phyloP scores from a whole-genome alignment of 208 protist species.

The Wallacemonas sp. region DNA sequence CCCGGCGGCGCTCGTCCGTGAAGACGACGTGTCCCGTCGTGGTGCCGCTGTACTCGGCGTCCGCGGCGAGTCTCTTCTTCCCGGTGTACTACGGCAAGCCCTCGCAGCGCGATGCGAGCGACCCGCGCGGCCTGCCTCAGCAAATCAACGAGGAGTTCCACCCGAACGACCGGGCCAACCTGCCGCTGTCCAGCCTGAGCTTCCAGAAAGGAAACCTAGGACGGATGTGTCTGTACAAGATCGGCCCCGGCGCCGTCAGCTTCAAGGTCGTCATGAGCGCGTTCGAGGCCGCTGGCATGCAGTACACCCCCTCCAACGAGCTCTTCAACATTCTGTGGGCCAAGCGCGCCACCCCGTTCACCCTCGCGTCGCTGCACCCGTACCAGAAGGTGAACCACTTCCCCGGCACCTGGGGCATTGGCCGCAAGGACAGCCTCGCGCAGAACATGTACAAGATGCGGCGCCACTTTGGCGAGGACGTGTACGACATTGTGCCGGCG shows the following conservation, averaged over 20 bases:
- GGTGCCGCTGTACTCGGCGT: slow-evolving; percentile 56
- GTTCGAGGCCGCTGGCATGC: slow-evolving; percentile 81
- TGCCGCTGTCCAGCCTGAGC: slow-evolving; percentile 46
- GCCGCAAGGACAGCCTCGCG: slow-evolving; percentile 88
- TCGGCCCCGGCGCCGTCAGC: slow-evolving; percentile 89
- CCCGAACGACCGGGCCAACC: slow-evolving; percentile 54
- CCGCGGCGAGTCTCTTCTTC: slow-evolving; percentile 76
- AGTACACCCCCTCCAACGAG: slow-evolving; percentile 84
- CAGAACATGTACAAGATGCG: slow-evolving; percentile 82
- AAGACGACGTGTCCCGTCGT: slow-evolving; percentile 52
- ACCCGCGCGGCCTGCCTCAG: slow-evolving; percentile 44
- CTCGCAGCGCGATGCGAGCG: slow-evolving; percentile 25
- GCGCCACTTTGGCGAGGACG: slow-evolving; percentile 63
- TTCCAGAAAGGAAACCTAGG: slow-evolving; percentile 85
- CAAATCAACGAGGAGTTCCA: slow-evolving; percentile 71
- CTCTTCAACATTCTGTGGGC: slow-evolving; percentile 92
- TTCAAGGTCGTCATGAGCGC: slow-evolving; percentile 90
- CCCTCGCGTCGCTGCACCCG: slow-evolving; percentile 64
- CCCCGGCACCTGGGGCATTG: slow-evolving; percentile 90
- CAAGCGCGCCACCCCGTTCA: slow-evolving; percentile 85
- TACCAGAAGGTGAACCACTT: slow-evolving; percentile 95
- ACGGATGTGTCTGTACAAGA: slow-evolving; percentile 89
- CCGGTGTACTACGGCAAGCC: slow-evolving; percentile 60
- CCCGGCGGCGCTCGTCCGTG: slow-evolving; percentile 13
- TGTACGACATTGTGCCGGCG: slow-evolving; percentile 79